Conservation (phyloP, 257 asterid genomes). For the Cinchona pubescens region DNA sequence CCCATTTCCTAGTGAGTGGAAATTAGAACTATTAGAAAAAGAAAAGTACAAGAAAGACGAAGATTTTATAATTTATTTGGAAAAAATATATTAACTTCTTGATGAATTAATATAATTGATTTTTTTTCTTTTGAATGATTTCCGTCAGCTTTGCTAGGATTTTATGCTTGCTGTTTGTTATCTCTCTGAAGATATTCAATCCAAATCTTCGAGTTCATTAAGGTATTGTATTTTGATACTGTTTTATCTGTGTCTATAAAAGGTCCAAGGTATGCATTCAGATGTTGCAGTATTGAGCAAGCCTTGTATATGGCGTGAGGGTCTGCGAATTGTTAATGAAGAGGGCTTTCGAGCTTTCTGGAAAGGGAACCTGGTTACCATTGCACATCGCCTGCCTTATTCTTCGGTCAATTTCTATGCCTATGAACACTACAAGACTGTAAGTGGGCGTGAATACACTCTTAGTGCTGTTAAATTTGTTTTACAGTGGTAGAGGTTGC, state of each 20-base stretch:
- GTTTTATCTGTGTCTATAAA: background rate
- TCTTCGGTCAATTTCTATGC: conserved; percentile 79
- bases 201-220: background rate
- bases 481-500: background rate
- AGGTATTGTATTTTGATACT: background rate
- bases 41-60: background rate
- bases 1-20: background rate
- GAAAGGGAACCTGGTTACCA: conserved; percentile 95
- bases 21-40: background rate
- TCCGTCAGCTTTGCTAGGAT: background rate
- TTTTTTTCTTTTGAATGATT: background rate
- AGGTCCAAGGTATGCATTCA: conserved; percentile 98
- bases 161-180: background rate
- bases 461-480: background rate
- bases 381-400: conserved; percentile 89
- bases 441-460: conserved; percentile 30
- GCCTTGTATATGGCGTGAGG: conserved; percentile 73
- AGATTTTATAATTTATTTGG: background rate
- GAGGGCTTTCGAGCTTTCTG: conserved; percentile 94
- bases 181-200: background rate
- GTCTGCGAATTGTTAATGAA: conserved; percentile 63
- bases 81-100: background rate
- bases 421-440: conserved; percentile 72
- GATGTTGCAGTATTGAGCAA: conserved; percentile 72
- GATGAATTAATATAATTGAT: background rate